Evolutionary conservation across 257 asterid species (phyloP).

Genomic region (Jacaranda copaia): DNA sequence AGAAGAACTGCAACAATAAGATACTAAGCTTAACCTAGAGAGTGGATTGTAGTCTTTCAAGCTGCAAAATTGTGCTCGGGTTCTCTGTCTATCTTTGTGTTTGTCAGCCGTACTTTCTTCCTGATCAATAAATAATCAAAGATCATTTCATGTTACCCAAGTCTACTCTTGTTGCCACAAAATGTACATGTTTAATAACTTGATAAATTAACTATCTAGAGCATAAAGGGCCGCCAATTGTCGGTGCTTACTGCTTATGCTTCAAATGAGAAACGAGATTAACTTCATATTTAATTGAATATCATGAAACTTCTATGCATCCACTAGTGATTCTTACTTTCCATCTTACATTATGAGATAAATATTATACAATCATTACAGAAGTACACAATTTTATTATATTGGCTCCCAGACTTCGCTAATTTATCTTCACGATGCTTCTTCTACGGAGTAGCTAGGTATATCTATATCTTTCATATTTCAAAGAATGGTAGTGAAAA

Average conservation of each 20-base stretch:
- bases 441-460: no score
- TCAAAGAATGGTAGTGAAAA: no score
- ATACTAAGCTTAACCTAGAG: slow-evolving; percentile 14
- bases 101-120: slow-evolving; percentile 1
- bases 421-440: no score
- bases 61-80: slow-evolving; percentile 6
- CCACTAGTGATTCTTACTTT: no score
- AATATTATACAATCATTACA: no score
- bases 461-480: no score
- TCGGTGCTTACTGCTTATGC: not conserved
- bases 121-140: not conserved
- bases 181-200: not conserved
- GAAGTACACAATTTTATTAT: no score
- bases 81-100: not conserved
- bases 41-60: not conserved
- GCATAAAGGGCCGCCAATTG: not conserved
- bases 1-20: slow-evolving; percentile 19
- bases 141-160: not conserved
- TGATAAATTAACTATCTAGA: not conserved
- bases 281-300: not conserved
- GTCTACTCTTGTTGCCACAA: slow-evolving; percentile 5
- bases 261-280: not conserved
- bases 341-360: no score
- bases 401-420: no score
- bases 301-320: not conserved